Base-by-base conservation (phyloP, 805 yeast species). In the Teunomyces pallodes region DNA sequence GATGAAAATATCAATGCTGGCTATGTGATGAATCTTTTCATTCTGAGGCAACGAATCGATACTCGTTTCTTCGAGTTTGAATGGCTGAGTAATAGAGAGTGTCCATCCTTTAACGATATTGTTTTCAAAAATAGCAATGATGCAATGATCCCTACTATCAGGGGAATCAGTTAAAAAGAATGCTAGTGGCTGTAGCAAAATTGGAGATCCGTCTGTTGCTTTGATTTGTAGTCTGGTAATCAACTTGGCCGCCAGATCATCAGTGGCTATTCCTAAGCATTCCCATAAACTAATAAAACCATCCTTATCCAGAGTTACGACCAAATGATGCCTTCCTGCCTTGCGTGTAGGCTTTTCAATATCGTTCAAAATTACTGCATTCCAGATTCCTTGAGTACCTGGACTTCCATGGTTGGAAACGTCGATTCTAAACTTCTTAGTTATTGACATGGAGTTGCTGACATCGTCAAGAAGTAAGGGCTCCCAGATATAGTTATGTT, bases 231-330 rank as follows among this genome's bases (percentile, higher is more conserved):
- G 16, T 24, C 64, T 42, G 9, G 42, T 39, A 2, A 67, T 31
- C 40, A 69, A 52, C 1, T 50, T 58, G 0, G 66, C 75, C n/a
- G 65, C 62, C 43, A 56, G 52, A 42, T 66, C 68, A 47, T 68
- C 68, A 46, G 55, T 49, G 16, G 54, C 49, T 3, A 61, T 56
- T 8, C 72, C 67, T 42, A 68, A 59, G 46, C 90, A 81, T 48
- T 84, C 80, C 88, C 90, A 88, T 5, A 86, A 67, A 9, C 81
- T 72, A 9, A 89, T 51, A 38, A 48, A 53, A 3, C 73, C 69
- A 5, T 60, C 56, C 33, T 61, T 62, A 36, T 72, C 75, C n/a
- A 59, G 47, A 3, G 65, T 51, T 1, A 63, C 58, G 0, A 64
- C 72, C 31, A 67, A 51, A 47, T 72, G 76, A 38, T 66, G 67